Base-by-base conservation (phyloP, 495 filamentous ascomycete species). In the Ascobolus immersus region DNA sequence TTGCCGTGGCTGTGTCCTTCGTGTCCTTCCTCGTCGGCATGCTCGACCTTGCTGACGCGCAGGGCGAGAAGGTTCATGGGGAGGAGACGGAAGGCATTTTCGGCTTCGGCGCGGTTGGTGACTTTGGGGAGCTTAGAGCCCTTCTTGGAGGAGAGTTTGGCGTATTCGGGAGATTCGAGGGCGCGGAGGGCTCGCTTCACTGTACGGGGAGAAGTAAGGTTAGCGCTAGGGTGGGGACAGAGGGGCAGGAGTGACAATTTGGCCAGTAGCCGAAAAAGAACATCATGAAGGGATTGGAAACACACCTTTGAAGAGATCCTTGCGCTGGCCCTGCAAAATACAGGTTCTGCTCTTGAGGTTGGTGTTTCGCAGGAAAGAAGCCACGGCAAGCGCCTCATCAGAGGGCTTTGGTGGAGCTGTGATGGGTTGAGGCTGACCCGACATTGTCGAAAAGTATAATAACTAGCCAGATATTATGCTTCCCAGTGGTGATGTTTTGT, bases 291-390 rank as follows among this genome's bases (percentile, higher is more conserved):
- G n/a, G n/a, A n/a, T n/a, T n/a, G n/a, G n/a, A n/a, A n/a, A n/a
- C n/a, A n/a, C n/a, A 91, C 84, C 76, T 64, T 74, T 77, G 56
- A 99, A 94, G 71, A 99, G 81, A 41, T 99, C 84, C 57, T 92
- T 94, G 37, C 89, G 64, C 59, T 94, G 84, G 40, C 86, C 89
- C 44, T 93, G 81, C 42, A 92, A 61, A 37, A 99, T 89, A 55
- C 74, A 80, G 18, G 86, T 92, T 41, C 89, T 64, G 27, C 68
- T 60, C 64, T 99, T 99, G 41, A 99, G 58, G 42, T 78, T 62
- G 55, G 93, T 82, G 33, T 64, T 56, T 40, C 70, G 66, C 33
- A 99, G 58, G 58, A 84, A 99, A 45, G 80, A 73, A 42, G 89
- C 89, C 17, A 99, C 67, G 12, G 81, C 79, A 14, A 93, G 47